Percentiles rank a stretch among this genome's conserved stretches.
These are phyloP conservation scores for Waitea zeae DNA, from an alignment of 1,284 basidiomycete genomes.

Conservation along the genomic window DNA sequence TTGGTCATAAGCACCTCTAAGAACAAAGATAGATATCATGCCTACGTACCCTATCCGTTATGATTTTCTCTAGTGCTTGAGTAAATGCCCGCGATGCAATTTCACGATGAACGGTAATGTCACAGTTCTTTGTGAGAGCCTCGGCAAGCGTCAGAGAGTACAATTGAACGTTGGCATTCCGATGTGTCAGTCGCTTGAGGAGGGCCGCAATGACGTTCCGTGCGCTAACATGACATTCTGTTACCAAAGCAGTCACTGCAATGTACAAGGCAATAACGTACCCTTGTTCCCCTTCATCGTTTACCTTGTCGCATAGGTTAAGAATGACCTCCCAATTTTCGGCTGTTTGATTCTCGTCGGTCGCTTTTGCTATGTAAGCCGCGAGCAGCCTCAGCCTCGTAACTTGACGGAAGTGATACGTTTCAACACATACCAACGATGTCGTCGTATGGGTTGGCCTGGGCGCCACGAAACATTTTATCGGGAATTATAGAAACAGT, in stretches of 20 bases:
- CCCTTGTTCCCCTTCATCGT: constrained; percentile 76
- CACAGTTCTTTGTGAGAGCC: constrained; percentile 85
- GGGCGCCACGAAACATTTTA: constrained; percentile 55
- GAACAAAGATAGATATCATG: too few relatives aligned
- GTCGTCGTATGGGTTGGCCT: constrained; percentile 81
- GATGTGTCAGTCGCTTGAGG: constrained; percentile 83
- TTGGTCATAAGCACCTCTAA: too few relatives aligned
- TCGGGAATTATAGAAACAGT: too few relatives aligned
- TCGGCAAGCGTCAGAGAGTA: constrained; percentile 83
- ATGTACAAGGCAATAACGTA: too few relatives aligned
- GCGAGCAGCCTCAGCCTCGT: constrained; percentile 1
- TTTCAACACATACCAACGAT: constrained; percentile 60
- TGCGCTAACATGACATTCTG: constrained; percentile 33
- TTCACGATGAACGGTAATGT: constrained; percentile 69
- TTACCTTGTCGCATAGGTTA: constrained; percentile 93
- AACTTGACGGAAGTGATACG: background rate
- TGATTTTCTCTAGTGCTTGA: constrained; percentile 68
- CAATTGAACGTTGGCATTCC: constrained; percentile 93
- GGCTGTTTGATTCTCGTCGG: constrained; percentile 83
- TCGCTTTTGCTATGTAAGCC: constrained; percentile 67
- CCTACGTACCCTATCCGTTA: constrained; percentile 62
- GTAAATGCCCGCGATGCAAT: constrained; percentile 86
- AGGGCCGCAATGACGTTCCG: constrained; percentile 74
- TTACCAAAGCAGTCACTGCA: background rate
- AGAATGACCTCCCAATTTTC: constrained; percentile 96